Base-by-base conservation (phyloP, 2,329 filamentous ascomycete genomes). In the Alternaria atra region DNA sequence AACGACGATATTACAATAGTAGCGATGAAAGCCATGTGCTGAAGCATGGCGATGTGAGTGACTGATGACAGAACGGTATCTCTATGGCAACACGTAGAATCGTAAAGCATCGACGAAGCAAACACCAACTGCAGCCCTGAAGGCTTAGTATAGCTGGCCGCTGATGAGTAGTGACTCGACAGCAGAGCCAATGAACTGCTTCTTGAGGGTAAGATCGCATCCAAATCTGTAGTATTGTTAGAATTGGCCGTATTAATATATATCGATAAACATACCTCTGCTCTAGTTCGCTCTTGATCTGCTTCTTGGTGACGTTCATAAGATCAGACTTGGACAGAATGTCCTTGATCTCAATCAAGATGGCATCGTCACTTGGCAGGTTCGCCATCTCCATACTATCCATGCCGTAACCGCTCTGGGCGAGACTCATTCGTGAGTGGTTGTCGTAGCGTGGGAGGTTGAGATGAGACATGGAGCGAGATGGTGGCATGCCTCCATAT, bases 281-380 rank as follows among this genome's bases (percentile, higher is more conserved):
- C 85, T 99, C 95, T 59, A 99, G 83, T 83, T 99, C 95, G 69
- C 87, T 82, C 86, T 98, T 98, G 80, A 99, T 91, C 72, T 91
- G 93, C 88, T 99, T 99, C 89, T 99, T 99, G 68, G 95, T 99
- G 43, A 99, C 92, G 5, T 88, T 94, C 95, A 99, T 99, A 75
- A 99, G 82, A 81, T 99, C 95, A 2, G 93, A 94, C 12, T 91
- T 96, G 70, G 90, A 87, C 64, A 99, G 83, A 65, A 99, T 97
- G 74, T 97, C 93, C 52, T 95, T 88, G 71, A 99, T 99, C 84
- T 99, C 95, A 0, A 93, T 90, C 64, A 99, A 83, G 51, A 99
- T 84, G 10, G 92, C 91, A 74, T 99, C 95, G 70, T 99, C 95
- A 63, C 86, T 91, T 0, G 95, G 95, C 74, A 97, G 81, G 72